Base-by-base conservation (phyloP, 352 stramenopile genomes). In the Pythium oligandrum region DNA sequence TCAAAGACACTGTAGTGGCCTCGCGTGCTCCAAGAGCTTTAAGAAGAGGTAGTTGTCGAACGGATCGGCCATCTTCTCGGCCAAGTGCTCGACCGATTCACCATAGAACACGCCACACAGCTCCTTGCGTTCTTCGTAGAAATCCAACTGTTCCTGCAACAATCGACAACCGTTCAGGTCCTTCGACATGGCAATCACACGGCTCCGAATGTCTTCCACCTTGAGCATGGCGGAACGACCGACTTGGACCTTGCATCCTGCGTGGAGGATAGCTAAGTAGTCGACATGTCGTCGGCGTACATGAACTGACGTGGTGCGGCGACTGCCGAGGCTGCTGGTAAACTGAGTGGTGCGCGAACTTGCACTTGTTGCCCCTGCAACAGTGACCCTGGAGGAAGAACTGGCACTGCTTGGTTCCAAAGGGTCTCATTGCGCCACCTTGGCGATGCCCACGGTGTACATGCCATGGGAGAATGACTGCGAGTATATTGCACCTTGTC, bases 31-130 rank as follows among this genome's bases (percentile, higher is more conserved):
- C 32, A 98, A 73, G 35, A 99, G 92, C 71, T 99, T 99, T 72
- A 99, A 96, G 68, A 99, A 99, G 9, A 99, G 70, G 58, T 99
- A 99, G 66, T 99, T 99, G 5, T 96, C 97, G 68, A 99, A 99
- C 4, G 96, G 96, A 68, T 99, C 96, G n/a, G 98, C 93, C 95
- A 99, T 98, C 67, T 98, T 96, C 65, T 98, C 93, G 8, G 88
- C 88, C 73, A 98, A 88, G 62, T 98, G 96, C 33, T 96, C 84
- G 6, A 98, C 74, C n/a, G 95, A 95, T 73, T 99, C 95, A n/a
- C 94, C 82, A 50, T 98, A 96, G 61, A 99, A 98, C 53, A 98
- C 75, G 30, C 93, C 92, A 26, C 95, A 95, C 57, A 97, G 70
- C 54, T 91, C 79, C 4, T 82, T 64, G 17, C 93, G 93, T 58